Percentiles rank a stretch among this genome's conserved stretches.
These are phyloP conservation scores for Bruguiera gymnorhiza DNA, from an alignment of 345 rosid species.

Conservation along the genomic window DNA sequence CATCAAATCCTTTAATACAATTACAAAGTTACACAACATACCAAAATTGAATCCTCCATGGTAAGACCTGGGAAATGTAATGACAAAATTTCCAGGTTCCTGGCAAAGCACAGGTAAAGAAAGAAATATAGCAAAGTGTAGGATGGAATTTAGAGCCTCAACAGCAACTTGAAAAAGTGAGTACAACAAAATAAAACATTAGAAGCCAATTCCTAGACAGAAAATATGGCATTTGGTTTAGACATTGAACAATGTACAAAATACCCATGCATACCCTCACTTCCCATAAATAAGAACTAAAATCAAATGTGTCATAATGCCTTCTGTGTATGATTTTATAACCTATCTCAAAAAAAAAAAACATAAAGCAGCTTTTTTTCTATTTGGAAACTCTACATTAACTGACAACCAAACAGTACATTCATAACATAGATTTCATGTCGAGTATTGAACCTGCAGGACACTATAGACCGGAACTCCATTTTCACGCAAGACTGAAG, in stretches of 20 bases:
- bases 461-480: slow-evolving; percentile 84
- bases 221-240: neutral
- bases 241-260: no score
- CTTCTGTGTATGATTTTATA: neutral
- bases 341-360: neutral
- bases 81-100: slow-evolving; percentile 97
- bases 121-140: slow-evolving; percentile 14
- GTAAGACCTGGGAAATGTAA: slow-evolving; percentile 93
- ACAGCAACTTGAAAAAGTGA: neutral
- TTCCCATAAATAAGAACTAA: slow-evolving; percentile 1
- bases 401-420: neutral
- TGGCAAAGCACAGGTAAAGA: slow-evolving; percentile 30
- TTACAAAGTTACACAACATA: slow-evolving; percentile 31
- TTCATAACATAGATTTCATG: neutral
- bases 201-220: neutral
- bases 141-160: slow-evolving; percentile 4
- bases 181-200: slow-evolving; percentile 1
- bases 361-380: neutral
- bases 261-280: neutral
- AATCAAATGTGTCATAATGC: no score
- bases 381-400: neutral
- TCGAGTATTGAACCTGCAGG: slow-evolving; percentile 63
- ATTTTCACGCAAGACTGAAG: slow-evolving; percentile 76
- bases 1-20: slow-evolving; percentile 1
- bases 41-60: slow-evolving; percentile 98